Conservation (phyloP, 2,329 filamentous ascomycete species). For the Alternaria triticimaculans region DNA sequence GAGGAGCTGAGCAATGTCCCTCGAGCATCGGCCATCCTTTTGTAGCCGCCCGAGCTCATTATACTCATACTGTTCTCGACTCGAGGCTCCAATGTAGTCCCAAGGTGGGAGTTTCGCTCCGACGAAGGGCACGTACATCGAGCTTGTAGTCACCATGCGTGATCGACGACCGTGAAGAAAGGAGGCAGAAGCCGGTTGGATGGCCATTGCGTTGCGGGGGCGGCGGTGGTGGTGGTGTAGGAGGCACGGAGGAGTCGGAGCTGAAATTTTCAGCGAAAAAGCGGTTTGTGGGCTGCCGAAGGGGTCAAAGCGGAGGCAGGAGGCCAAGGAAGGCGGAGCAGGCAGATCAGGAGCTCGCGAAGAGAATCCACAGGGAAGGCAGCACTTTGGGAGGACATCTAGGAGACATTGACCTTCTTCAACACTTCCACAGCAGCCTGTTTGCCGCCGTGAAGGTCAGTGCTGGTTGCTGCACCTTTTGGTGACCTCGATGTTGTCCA, state of each 20-base stretch:
- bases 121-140: too few species aligned
- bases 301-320: not conserved
- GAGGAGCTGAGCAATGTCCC: too few species aligned
- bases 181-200: too few species aligned
- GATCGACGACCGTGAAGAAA: too few species aligned
- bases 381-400: not conserved
- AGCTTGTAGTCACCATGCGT: too few species aligned
- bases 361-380: not conserved
- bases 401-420: not conserved
- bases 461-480: not conserved
- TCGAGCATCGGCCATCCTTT: not conserved
- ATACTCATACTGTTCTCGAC: not conserved
- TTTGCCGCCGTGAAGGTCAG: constrained; percentile 9
- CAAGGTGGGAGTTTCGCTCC: too few species aligned
- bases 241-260: not conserved
- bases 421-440: not conserved
- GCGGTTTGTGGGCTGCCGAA: not conserved
- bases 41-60: not conserved
- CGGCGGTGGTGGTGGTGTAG: not conserved
- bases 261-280: not conserved
- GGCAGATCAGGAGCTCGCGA: not conserved
- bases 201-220: too few species aligned
- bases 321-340: not conserved
- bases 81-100: not conserved
- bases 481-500: not conserved